Conservation (phyloP, 331 rosid genomes). For the Malus hybrid region DNA sequence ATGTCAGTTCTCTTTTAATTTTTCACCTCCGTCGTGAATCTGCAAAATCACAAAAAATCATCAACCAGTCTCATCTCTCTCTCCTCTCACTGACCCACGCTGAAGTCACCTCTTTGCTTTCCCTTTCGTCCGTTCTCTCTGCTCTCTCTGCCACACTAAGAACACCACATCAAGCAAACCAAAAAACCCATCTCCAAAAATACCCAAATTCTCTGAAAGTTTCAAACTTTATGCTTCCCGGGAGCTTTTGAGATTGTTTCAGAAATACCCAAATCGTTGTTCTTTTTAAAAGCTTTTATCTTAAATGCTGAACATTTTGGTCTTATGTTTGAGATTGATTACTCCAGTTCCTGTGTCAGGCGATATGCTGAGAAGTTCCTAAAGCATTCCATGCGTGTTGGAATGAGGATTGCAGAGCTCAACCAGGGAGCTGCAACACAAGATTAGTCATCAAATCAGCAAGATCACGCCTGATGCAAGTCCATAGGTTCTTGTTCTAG, state of each 20-base stretch:
- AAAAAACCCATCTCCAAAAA: neutral
- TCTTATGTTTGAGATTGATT: slow-evolving; percentile 93
- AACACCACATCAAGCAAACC: too few relatives aligned
- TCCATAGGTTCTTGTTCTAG: too few relatives aligned
- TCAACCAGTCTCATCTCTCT: too few relatives aligned
- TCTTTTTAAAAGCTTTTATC: neutral
- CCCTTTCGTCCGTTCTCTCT: too few relatives aligned
- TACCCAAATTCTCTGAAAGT: neutral
- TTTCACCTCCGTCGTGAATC: too few relatives aligned
- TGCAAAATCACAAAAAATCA: too few relatives aligned
- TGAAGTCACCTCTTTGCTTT: too few relatives aligned
- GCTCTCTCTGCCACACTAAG: too few relatives aligned
- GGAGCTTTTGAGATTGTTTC: slow-evolving; percentile 10
- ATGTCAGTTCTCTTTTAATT: too few relatives aligned
- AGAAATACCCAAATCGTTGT: neutral
- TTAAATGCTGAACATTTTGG: slow-evolving; percentile 46
- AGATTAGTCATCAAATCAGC: slow-evolving; percentile 23
- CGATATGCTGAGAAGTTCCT: slow-evolving; percentile 86
- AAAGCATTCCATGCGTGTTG: slow-evolving; percentile 86
- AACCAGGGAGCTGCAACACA: slow-evolving; percentile 91
- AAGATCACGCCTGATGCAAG: too few relatives aligned
- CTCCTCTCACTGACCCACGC: too few relatives aligned
- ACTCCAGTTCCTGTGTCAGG: slow-evolving; percentile 58
- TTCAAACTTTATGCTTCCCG: slow-evolving; percentile 1
- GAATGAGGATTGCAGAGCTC: slow-evolving; percentile 88